Evolutionary conservation across 2,329 filamentous ascomycete genomes (phyloP), one percentile per base, ranked within the genome.

Genomic region (Aureobasidium sp.): DNA sequence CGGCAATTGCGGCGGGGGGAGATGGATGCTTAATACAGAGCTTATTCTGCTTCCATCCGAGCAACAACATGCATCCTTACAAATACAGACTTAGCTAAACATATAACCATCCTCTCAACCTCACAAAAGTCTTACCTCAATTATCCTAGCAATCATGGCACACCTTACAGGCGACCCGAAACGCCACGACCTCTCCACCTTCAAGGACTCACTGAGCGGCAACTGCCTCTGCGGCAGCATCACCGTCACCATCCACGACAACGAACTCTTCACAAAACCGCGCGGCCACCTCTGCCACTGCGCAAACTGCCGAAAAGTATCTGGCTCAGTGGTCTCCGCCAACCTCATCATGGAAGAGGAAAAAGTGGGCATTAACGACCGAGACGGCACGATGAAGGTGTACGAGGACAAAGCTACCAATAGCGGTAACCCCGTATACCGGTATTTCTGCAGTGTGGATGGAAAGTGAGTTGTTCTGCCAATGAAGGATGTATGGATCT

Each of bases 221-320:
- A 72, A 74, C 6, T 81, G 78, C 65, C 73, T 79, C 47, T 80
- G 78, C 68, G 76, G 76, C 58, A 72, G 74, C 62, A 76, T 82
- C 24, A 75, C 69, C 15, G 78, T 81, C 1, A 79, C 74, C 11
- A 77, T 82, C 67, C 73, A 73, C 63, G 79, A 81, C 64, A 64
- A 66, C 14, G 29, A 33, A 9, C 75, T 81, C 31, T 81, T 81
- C 67, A 73, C 71, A 11, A 71, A 71, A 33, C 72, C 73, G 5
- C 69, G 77, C 40, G 79, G 79, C 2, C 76, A 79, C 65, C 68
- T 81, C 6, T 82, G 79, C 68, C 77, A 81, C 65, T 82, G 80
- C 68, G 69, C 72, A 40, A 82, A 81, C 64, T 82, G 79, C 69
- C 75, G 78, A 48, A 81, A 81, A 67, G 73, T 77, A 0, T 73